These are phyloP conservation scores for Grigorovia jiainica DNA, from an alignment of 805 yeast species.

Conservation along the genomic window DNA sequence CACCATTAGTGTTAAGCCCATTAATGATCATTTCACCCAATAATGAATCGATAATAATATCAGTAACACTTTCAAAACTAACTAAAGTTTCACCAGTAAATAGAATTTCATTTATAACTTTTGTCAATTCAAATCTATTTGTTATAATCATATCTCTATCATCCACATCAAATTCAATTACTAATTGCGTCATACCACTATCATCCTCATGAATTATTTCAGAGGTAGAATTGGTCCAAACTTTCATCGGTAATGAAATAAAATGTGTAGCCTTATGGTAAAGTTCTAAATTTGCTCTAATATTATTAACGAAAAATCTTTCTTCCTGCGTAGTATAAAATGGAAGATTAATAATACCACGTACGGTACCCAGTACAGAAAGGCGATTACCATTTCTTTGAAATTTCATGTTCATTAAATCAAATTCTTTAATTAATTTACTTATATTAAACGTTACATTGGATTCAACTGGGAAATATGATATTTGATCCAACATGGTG, in stretches of 20 bases:
- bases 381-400: slow-evolving; percentile 23
- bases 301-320: slow-evolving; percentile 26
- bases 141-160: slow-evolving; percentile 36
- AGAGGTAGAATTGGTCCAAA: slow-evolving; percentile 40
- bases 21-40: slow-evolving; percentile 22
- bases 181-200: slow-evolving; percentile 21
- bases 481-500: slow-evolving; percentile 11
- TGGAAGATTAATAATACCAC: slow-evolving; percentile 27
- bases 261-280: slow-evolving; percentile 33
- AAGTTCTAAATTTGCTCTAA: slow-evolving; percentile 36
- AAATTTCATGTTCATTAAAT: slow-evolving; percentile 30
- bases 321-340: slow-evolving; percentile 19
- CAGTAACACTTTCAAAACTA: slow-evolving; percentile 16
- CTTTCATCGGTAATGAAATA: slow-evolving; percentile 34
- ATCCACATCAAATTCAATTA: slow-evolving; percentile 33
- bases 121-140: slow-evolving; percentile 33
- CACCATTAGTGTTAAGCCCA: slow-evolving; percentile 21
- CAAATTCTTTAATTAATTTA: slow-evolving; percentile 28
- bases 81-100: slow-evolving; percentile 31
- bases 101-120: slow-evolving; percentile 36
- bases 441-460: slow-evolving; percentile 18
- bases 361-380: slow-evolving; percentile 31
- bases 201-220: slow-evolving; percentile 17
- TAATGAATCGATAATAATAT: slow-evolving; percentile 16
- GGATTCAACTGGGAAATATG: slow-evolving; percentile 13